phyloP scores from a whole-genome alignment of 2,329 filamentous ascomycete species.

The Dactylellina sp. region DNA sequence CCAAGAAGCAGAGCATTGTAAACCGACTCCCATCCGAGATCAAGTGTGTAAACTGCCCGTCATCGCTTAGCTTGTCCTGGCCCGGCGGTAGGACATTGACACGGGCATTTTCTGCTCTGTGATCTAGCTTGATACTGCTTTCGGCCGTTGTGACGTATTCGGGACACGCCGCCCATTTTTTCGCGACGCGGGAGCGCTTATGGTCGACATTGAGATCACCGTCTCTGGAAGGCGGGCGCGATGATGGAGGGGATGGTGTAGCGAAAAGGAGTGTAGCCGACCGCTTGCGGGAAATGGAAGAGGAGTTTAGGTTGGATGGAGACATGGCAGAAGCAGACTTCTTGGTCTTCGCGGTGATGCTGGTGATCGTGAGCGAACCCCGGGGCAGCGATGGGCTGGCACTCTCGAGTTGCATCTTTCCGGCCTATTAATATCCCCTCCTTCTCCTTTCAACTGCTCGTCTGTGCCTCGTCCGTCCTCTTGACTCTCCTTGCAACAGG shows the following conservation, averaged over 20 bases:
- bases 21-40: conserved; percentile 57
- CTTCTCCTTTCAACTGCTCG: background rate
- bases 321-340: conserved; percentile 28
- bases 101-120: conserved; percentile 55
- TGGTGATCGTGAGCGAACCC: conserved; percentile 29
- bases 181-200: conserved; percentile 51
- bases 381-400: conserved; percentile 32
- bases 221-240: conserved; percentile 47
- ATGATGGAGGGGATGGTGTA: conserved; percentile 48
- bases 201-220: conserved; percentile 40
- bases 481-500: conserved; percentile 3
- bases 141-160: conserved; percentile 51
- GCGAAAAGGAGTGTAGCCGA: conserved; percentile 51
- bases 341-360: conserved; percentile 11
- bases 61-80: conserved; percentile 50
- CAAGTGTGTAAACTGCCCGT: conserved; percentile 56
- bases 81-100: conserved; percentile 57
- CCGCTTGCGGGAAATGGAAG: conserved; percentile 47
- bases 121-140: conserved; percentile 58
- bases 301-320: conserved; percentile 4
- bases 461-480: conserved; percentile 3
- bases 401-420: conserved; percentile 54
- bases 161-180: conserved; percentile 50
- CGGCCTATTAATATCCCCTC: conserved; percentile 28
- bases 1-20: conserved; percentile 60